These are phyloP conservation scores for Ophiosphaerella narmari DNA, from an alignment of 2,329 filamentous ascomycete species.

Conservation along the genomic window DNA sequence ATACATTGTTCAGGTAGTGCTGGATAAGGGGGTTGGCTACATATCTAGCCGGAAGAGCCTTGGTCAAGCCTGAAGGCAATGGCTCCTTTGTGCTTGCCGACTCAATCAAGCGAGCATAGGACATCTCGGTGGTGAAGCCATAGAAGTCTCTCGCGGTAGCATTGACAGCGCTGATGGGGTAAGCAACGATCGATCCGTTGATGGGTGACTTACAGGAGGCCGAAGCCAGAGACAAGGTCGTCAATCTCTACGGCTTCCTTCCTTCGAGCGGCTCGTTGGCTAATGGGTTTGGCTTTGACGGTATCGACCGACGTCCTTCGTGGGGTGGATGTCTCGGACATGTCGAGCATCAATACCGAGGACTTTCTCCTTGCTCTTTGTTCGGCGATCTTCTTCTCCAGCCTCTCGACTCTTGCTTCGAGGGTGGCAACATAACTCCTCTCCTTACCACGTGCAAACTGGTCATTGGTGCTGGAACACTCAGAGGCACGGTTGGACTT, in stretches of 20 bases:
- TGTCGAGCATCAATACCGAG: constrained; percentile 69
- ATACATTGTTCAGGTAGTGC: constrained; percentile 83
- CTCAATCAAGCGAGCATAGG: constrained; percentile 85
- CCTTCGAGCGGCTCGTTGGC: constrained; percentile 52
- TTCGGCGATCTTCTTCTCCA: constrained; percentile 73
- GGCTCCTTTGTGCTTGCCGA: constrained; percentile 78
- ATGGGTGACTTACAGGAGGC: constrained; percentile 69
- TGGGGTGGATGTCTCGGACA: constrained; percentile 57
- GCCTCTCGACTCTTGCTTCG: constrained; percentile 86
- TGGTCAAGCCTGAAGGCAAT: constrained; percentile 64
- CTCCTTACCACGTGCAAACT: constrained; percentile 94
- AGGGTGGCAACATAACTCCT: constrained; percentile 94
- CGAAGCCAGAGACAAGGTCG: constrained; percentile 90
- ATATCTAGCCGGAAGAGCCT: constrained; percentile 72
- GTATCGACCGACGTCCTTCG: constrained; percentile 50
- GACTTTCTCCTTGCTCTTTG: constrained; percentile 72
- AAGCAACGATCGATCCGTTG: constrained; percentile 2
- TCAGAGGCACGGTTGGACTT: constrained; percentile 83
- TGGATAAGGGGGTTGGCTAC: constrained; percentile 72
- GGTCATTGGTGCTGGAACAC: constrained; percentile 93
- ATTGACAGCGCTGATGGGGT: constrained; percentile 74
- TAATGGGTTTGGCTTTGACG: constrained; percentile 40
- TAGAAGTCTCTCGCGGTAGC: constrained; percentile 94
- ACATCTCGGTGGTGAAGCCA: constrained; percentile 84
- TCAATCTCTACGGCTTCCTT: constrained; percentile 86